These are phyloP conservation scores for Podospora fimiseda DNA, from an alignment of 495 filamentous ascomycete genomes.

Conservation along the genomic window DNA sequence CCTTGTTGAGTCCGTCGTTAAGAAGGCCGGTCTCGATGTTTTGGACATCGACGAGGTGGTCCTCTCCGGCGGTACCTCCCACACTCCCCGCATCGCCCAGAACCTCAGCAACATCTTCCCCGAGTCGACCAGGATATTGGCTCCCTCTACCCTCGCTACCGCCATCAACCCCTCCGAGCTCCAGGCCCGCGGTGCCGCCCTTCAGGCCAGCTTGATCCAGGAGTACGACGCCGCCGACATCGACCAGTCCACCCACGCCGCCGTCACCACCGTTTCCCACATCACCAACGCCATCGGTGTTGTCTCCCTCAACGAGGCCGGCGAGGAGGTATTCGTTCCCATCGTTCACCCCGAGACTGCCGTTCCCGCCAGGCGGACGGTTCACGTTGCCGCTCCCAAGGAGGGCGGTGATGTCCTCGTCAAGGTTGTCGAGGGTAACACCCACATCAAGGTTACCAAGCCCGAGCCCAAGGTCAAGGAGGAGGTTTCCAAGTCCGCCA, in stretches of 20 bases:
- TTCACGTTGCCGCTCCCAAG: constrained; percentile 65
- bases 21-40: constrained; percentile 88
- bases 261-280: constrained; percentile 89
- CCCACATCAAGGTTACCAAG: constrained; percentile 86
- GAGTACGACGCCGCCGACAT: constrained; percentile 92
- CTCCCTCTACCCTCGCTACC: constrained; percentile 65
- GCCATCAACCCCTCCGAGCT: constrained; percentile 94
- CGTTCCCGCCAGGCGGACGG: constrained; percentile 76
- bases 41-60: constrained; percentile 94
- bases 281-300: constrained; percentile 83
- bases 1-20: constrained; percentile 73
- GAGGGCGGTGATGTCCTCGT: constrained; percentile 81
- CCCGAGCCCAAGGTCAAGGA: constrained; percentile 69
- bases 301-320: constrained; percentile 57
- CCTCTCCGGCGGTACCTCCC: constrained; percentile 83
- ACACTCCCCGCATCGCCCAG: constrained; percentile 86
- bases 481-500: constrained; percentile 44
- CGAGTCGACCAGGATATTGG: constrained; percentile 66
- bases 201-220: constrained; percentile 87
- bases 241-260: constrained; percentile 89
- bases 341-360: constrained; percentile 81
- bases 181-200: constrained; percentile 80
- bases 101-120: constrained; percentile 75
- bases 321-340: constrained; percentile 62
- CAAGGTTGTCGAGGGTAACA: constrained; percentile 75